phyloP scores from a whole-genome alignment of 2,329 filamentous ascomycete genomes.

The Lasiodiplodia sp. region DNA sequence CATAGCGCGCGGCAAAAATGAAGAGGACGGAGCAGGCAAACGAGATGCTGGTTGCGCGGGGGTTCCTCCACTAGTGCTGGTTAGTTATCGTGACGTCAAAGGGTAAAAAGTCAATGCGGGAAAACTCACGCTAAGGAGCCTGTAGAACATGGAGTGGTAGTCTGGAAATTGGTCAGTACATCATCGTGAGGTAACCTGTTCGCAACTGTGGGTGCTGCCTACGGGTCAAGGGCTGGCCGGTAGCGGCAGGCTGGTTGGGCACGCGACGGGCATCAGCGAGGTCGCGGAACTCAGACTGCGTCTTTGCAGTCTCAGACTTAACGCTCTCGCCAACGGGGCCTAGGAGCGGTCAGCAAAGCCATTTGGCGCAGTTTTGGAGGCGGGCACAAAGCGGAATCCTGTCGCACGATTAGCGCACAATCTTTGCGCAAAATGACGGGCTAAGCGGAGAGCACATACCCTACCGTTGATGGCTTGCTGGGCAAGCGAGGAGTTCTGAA shows the following conservation, averaged over 20 bases:
- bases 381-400: conserved; percentile 18
- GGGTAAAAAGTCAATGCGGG: conserved; percentile 1
- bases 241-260: conserved; percentile 63
- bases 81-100: conserved; percentile 31
- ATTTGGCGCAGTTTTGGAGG: conserved; percentile 32
- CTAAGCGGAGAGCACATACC: conserved; percentile 42
- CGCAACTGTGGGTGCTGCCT: conserved; percentile 39
- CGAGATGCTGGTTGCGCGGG: conserved; percentile 68
- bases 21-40: conserved; percentile 63
- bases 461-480: conserved; percentile 57
- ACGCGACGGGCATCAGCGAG: conserved; percentile 62
- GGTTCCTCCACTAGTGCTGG: conserved; percentile 66
- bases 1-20: conserved; percentile 69
- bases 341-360: conserved; percentile 35
- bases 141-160: conserved; percentile 73
- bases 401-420: conserved; percentile 27
- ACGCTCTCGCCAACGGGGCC: conserved; percentile 65
- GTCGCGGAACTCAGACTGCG: conserved; percentile 64
- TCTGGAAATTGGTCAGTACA: conserved; percentile 48
- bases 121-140: conserved; percentile 64
- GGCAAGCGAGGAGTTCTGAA: conserved; percentile 58
- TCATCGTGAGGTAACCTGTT: not conserved
- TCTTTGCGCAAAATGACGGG: conserved; percentile 13
- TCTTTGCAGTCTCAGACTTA: conserved; percentile 64
- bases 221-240: conserved; percentile 69